Evolutionary conservation across 441 rosid species (phyloP).

Genomic region (Erodium chrysanthum): DNA sequence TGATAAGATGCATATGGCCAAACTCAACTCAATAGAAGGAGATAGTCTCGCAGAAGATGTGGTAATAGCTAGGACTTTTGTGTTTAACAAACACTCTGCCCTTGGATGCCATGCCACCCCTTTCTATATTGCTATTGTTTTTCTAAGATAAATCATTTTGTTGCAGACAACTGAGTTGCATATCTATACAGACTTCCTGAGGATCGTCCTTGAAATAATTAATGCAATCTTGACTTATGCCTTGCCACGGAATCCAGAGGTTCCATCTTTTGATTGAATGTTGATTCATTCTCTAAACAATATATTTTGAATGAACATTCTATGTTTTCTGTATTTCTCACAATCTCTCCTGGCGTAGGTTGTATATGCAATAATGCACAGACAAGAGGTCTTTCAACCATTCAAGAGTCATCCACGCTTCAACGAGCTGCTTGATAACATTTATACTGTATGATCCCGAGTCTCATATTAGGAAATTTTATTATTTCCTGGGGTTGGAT

Average conservation of each 20-base stretch:
- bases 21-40: slow-evolving; percentile 42
- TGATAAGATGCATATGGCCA: slow-evolving; percentile 39
- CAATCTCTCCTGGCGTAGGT: slow-evolving; percentile 38
- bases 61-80: slow-evolving; percentile 34
- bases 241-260: slow-evolving; percentile 86
- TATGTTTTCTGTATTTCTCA: slow-evolving; percentile 7
- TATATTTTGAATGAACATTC: neutral
- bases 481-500: neutral
- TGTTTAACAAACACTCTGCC: neutral
- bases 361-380: slow-evolving; percentile 88
- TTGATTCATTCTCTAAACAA: neutral
- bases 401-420: slow-evolving; percentile 86
- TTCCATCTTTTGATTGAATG: neutral
- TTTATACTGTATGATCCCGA: slow-evolving; percentile 49
- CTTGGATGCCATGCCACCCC: neutral
- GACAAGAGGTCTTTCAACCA: slow-evolving; percentile 94
- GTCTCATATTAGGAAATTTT: neutral
- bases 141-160: slow-evolving; percentile 22
- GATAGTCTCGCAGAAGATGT: slow-evolving; percentile 58
- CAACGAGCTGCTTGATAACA: slow-evolving; percentile 83
- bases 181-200: slow-evolving; percentile 90
- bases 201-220: slow-evolving; percentile 90
- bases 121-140: slow-evolving; percentile 14
- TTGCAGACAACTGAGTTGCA: slow-evolving; percentile 89
- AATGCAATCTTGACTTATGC: slow-evolving; percentile 94